phyloP scores from a whole-genome alignment of 2,329 filamentous ascomycete genomes.

The Juglanconis oblonga region DNA sequence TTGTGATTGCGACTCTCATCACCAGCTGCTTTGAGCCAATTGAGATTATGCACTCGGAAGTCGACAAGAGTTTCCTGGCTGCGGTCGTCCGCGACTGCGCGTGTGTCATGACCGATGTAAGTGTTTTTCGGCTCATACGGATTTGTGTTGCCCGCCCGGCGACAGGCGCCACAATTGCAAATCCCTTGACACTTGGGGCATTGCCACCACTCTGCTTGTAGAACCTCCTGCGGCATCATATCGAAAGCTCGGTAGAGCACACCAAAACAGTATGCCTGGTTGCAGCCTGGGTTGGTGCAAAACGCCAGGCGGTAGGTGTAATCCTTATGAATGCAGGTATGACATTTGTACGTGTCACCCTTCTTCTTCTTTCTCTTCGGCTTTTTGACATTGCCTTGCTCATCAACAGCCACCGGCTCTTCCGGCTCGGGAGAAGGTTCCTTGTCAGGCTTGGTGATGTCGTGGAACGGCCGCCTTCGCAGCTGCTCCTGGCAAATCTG shows the following conservation, averaged over 20 bases:
- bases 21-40: constrained; percentile 67
- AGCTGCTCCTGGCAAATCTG: constrained; percentile 94
- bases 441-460: constrained; percentile 64
- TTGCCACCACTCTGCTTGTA: constrained; percentile 80
- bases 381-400: constrained; percentile 61
- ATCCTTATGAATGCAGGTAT: constrained; percentile 79
- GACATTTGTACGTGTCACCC: constrained; percentile 63
- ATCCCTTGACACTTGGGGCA: constrained; percentile 84
- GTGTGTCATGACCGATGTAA: constrained; percentile 86
- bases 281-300: constrained; percentile 69
- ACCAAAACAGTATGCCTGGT: constrained; percentile 85
- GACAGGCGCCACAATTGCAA: constrained; percentile 83
- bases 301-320: constrained; percentile 80
- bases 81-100: constrained; percentile 82
- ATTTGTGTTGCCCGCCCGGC: constrained; percentile 60
- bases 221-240: constrained; percentile 76
- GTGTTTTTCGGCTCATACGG: constrained; percentile 88
- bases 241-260: constrained; percentile 89
- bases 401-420: constrained; percentile 60
- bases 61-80: constrained; percentile 90
- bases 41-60: constrained; percentile 83
- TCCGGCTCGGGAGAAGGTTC: constrained; percentile 44
- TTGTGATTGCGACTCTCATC: constrained; percentile 57
- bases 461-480: constrained; percentile 73
- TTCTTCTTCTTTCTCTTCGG: constrained; percentile 52